Conservation (phyloP, 2,329 filamentous ascomycete species). For the Ilyonectria sp. region DNA sequence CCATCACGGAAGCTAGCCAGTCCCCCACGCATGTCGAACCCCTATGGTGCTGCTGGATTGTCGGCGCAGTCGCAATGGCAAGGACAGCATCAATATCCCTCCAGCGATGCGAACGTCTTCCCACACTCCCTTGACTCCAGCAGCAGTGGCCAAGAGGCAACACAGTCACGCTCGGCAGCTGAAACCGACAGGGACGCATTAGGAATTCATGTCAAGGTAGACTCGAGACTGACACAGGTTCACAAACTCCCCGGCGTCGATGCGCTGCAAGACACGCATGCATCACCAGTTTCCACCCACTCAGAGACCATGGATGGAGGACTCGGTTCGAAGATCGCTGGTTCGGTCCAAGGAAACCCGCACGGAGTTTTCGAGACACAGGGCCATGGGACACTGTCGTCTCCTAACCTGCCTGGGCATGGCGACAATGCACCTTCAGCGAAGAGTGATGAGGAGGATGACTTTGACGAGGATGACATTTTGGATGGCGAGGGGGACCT, state of each 20-base stretch:
- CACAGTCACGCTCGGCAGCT: conserved; percentile 50
- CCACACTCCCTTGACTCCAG: conserved; percentile 62
- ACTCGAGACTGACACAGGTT: conserved; percentile 52
- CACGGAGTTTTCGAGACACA: conserved; percentile 3
- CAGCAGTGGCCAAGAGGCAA: conserved; percentile 44
- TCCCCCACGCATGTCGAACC: conserved; percentile 70
- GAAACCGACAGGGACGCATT: conserved; percentile 62
- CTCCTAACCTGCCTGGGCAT: conserved; percentile 53
- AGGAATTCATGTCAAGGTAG: conserved; percentile 77
- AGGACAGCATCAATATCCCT: conserved; percentile 67
- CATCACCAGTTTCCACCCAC: conserved; percentile 37
- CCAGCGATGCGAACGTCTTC: conserved; percentile 62
- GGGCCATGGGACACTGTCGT: conserved; percentile 46
- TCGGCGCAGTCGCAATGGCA: conserved; percentile 72
- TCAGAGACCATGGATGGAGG: conserved; percentile 12
- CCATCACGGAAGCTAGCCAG: conserved; percentile 61
- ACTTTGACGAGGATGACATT: conserved; percentile 70
- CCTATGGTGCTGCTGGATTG: conserved; percentile 66
- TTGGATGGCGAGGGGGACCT: conserved; percentile 58
- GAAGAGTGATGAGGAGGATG: conserved; percentile 67
- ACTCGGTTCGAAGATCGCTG: conserved; percentile 17
- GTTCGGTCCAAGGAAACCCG: conserved; percentile 20
- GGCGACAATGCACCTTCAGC: conserved; percentile 54
- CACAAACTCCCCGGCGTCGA: conserved; percentile 58
- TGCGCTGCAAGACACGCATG: conserved; percentile 58